Conservation (phyloP, 192 early-diverging fungal genomes). For the Entomortierella lignicola region DNA sequence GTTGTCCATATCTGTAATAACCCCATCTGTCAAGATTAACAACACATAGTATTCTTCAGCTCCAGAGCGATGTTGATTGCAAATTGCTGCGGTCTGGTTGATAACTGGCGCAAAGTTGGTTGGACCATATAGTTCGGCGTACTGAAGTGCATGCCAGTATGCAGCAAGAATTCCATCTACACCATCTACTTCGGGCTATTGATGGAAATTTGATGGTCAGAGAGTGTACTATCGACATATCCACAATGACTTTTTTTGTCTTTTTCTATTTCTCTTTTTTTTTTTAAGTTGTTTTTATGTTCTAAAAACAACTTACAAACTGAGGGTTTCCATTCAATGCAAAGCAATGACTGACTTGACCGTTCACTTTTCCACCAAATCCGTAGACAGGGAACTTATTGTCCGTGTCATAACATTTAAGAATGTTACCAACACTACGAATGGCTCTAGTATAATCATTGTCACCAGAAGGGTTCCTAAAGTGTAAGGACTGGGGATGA, state of each 20-base stretch:
- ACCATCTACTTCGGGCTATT: slow-evolving; percentile 67
- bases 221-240: too few species aligned
- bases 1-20: slow-evolving; percentile 61
- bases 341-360: slow-evolving; percentile 63
- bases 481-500: slow-evolving; percentile 63
- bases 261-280: too few species aligned
- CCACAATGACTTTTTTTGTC: too few species aligned
- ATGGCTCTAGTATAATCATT: slow-evolving; percentile 70
- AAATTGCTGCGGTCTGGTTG: slow-evolving; percentile 44
- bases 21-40: slow-evolving; percentile 46
- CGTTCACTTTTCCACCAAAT: slow-evolving; percentile 66
- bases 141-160: slow-evolving; percentile 58
- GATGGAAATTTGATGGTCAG: slow-evolving; percentile 1
- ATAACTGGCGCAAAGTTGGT: slow-evolving; percentile 70
- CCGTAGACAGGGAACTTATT: slow-evolving; percentile 67
- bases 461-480: slow-evolving; percentile 34
- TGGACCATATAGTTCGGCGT: slow-evolving; percentile 62
- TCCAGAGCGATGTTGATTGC: slow-evolving; percentile 52
- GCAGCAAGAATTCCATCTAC: slow-evolving; percentile 64
- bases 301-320: slow-evolving; percentile 38
- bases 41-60: slow-evolving; percentile 48
- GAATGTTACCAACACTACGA: slow-evolving; percentile 62
- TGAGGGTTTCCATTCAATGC: slow-evolving; percentile 59
- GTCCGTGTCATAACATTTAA: slow-evolving; percentile 64
- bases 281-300: too few species aligned